Evolutionary conservation across 2,329 filamentous ascomycete species (phyloP), one percentile per base, ranked within the genome.

Genomic region (Epichloe gansuensis): DNA sequence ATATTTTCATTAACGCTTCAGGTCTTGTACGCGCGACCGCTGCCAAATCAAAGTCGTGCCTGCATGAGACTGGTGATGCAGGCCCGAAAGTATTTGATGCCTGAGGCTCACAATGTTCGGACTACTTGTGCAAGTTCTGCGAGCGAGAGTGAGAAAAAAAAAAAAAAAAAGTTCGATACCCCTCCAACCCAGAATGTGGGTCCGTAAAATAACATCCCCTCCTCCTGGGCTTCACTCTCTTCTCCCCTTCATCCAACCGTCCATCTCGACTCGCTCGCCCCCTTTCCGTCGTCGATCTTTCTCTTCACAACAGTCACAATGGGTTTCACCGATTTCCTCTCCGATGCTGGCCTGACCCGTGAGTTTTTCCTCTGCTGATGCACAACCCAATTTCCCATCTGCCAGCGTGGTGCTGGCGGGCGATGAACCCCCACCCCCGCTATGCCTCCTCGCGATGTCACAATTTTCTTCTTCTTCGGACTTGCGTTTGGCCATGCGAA

Each of bases 261-360:
- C 41, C 35, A 13, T 34, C 3, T 17, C 39, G 34, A 51, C 41
- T 23, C 44, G 21, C 9, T 38, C 23, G 25, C 5, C 36, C 21
- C 42, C n/a, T 27, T 15, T 40, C 35, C 43, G 39, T 52, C 41
- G 41, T 52, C 27, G 36, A 38, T 49, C 25, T 31, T 21, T 40
- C 21, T 12, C 38, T 27, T 36, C 21, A 27, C 40, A 46, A 12
- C 35, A 50, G 40, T 55, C 61, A 76, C 60, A 59, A 84, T 85
- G 81, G 81, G 81, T 68, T 84, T 84, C 75, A 72, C 74, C 67
- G 80, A 84, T 68, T 72, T 85, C 62, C 66, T 79, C 63, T 74
- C 77, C 65, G 80, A 82, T 65, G 71, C 79, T 69, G 81, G 81
- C 65, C 70, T 82, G 50, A 54, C 56, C 57, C 56, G 63, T 64